Conservation (phyloP, 2,329 filamentous ascomycete species). For the Sporothrix brasiliensis region DNA sequence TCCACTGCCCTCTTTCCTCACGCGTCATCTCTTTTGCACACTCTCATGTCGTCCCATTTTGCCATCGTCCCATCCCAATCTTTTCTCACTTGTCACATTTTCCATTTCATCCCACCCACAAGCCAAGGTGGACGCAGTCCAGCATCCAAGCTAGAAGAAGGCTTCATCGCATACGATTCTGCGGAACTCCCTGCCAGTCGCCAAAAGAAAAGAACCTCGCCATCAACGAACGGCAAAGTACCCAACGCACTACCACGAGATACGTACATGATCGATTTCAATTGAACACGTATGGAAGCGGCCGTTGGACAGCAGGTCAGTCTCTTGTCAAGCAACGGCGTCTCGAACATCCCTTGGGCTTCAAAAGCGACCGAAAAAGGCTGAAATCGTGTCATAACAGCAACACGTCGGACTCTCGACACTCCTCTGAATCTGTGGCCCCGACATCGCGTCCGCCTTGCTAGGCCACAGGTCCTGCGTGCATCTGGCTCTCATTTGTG, state of each 20-base stretch:
- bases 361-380: neutral
- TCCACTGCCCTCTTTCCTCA: no score
- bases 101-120: conserved; percentile 7
- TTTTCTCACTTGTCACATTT: conserved; percentile 9
- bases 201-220: neutral
- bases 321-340: neutral
- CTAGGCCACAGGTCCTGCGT: neutral
- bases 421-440: conserved; percentile 10
- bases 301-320: neutral
- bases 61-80: neutral
- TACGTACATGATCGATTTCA: neutral
- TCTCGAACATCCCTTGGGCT: neutral
- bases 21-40: neutral
- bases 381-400: neutral
- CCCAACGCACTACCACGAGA: neutral
- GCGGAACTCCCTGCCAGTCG: neutral
- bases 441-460: conserved; percentile 15
- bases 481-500: neutral
- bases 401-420: neutral
- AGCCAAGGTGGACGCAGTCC: neutral
- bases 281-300: neutral
- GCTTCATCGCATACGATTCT: neutral
- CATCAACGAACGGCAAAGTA: neutral
- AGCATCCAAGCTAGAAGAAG: neutral
- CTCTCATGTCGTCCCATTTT: neutral